Base-by-base conservation (phyloP, 2,329 filamentous ascomycete genomes). In the Penicillium sp. region DNA sequence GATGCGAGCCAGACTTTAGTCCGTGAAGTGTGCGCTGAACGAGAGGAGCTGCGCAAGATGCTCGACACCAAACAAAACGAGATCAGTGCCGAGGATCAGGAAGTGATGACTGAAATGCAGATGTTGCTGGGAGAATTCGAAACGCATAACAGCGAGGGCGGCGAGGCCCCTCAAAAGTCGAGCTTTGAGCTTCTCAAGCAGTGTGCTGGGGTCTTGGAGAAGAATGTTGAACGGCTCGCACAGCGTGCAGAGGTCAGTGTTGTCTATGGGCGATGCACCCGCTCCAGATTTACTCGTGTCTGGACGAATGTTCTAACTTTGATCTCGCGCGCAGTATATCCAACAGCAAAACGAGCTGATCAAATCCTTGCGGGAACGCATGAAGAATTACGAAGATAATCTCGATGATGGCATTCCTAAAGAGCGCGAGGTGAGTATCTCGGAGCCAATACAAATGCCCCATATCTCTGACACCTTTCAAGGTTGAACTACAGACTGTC, bases 151-250 rank as follows among this genome's bases (percentile, higher is more conserved):
- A 59, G 53, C 14, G 57, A 61, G 29, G 50, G 52, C 7, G 49
- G 55, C 2, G 60, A 62, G 26, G 47, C 52, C 18, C 44, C 58
- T 8, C 56, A 65, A 34, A 59, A 65, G 39, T 64, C 64, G 9
- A 59, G 56, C 27, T 54, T 60, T 25, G 62, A 68, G 35, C 57
- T 68, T 28, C 51, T 64, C 13, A 65, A 64, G 37, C 62, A 66
- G 46, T 70, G 69, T 26, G 69, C 68, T n/a, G 72, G 72, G 17
- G 69, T 75, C 27, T 70, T 75, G 43, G 77, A 77, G 61, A 78
- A 77, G 49, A 77, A 68, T 33, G 53, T 64, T 15, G 65, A 68
- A 41, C 59, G 61, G 22, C 54, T 68, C 18, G 63, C 64, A 18
- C 60, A 66, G 42, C 64, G 65, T 42, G 64, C 63, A 43, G 64